Conservation (phyloP, 225 moss, liverwort and hornwort genomes). For the Pleurozium schreberi region DNA sequence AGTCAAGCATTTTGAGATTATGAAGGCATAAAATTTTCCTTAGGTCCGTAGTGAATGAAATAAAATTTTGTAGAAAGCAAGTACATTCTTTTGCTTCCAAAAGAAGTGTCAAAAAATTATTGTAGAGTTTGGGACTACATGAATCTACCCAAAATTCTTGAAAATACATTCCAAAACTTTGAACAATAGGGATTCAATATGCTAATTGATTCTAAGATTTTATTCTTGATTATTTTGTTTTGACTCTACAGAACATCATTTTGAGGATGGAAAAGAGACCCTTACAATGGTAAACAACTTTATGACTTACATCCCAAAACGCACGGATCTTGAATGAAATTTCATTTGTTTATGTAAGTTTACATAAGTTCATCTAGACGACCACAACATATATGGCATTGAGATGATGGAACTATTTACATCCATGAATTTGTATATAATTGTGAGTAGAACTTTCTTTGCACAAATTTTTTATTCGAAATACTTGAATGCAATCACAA, state of each 20-base stretch:
- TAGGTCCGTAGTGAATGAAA: background rate
- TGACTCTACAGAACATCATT: no score
- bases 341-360: background rate
- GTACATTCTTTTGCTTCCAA: background rate
- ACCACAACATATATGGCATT: background rate
- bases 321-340: background rate
- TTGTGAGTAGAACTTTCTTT: background rate
- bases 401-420: background rate
- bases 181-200: rapidly evolving
- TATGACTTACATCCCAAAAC: background rate
- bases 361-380: background rate
- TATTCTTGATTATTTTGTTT: no score
- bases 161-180: background rate
- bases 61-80: background rate
- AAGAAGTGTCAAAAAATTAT: background rate
- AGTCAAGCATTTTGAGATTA: rapidly evolving
- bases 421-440: rapidly evolving
- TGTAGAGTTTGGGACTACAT: background rate
- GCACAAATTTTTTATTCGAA: background rate
- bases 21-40: rapidly evolving
- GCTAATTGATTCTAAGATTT: background rate
- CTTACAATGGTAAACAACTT: background rate
- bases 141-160: background rate
- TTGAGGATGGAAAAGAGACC: background rate
- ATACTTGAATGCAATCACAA: no score